Conservation (phyloP, 1,284 basidiomycete genomes). For the Chalciporus sp. region DNA sequence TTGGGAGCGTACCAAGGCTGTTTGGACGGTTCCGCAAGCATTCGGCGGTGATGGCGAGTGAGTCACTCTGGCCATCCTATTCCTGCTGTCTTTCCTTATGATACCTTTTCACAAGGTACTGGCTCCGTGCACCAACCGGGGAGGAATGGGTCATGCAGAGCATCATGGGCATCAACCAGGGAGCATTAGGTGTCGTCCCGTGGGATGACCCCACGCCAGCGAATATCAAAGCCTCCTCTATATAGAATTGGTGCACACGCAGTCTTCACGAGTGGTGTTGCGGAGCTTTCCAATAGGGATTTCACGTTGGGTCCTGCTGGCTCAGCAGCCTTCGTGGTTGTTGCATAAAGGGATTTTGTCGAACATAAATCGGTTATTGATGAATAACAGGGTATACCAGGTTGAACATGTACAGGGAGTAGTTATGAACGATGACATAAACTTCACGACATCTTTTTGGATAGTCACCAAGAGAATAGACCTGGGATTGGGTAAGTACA, state of each 20-base stretch:
- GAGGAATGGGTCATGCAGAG: slow-evolving; percentile 67
- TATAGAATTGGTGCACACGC: neutral
- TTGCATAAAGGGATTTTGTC: neutral
- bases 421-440: too few relatives aligned
- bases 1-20: slow-evolving; percentile 53
- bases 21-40: slow-evolving; percentile 79
- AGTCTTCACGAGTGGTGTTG: slow-evolving; percentile 23
- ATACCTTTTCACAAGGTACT: slow-evolving; percentile 55
- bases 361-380: too few relatives aligned
- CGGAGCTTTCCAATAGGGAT: neutral
- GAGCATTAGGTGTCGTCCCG: slow-evolving; percentile 64
- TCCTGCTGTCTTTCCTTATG: slow-evolving; percentile 6
- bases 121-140: slow-evolving; percentile 66
- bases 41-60: slow-evolving; percentile 61
- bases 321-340: slow-evolving; percentile 22
- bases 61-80: slow-evolving; percentile 25
- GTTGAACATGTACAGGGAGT: too few relatives aligned
- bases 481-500: neutral
- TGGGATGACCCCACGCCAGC: slow-evolving; percentile 68
- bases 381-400: too few relatives aligned
- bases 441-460: too few relatives aligned
- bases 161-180: slow-evolving; percentile 71
- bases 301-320: slow-evolving; percentile 28
- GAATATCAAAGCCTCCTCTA: slow-evolving; percentile 56
- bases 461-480: too few relatives aligned